Percentiles rank a stretch among this genome's conserved stretches.
phyloP scores from a whole-genome alignment of 2,329 filamentous ascomycete genomes.

The Colletotrichum echinochloae region DNA sequence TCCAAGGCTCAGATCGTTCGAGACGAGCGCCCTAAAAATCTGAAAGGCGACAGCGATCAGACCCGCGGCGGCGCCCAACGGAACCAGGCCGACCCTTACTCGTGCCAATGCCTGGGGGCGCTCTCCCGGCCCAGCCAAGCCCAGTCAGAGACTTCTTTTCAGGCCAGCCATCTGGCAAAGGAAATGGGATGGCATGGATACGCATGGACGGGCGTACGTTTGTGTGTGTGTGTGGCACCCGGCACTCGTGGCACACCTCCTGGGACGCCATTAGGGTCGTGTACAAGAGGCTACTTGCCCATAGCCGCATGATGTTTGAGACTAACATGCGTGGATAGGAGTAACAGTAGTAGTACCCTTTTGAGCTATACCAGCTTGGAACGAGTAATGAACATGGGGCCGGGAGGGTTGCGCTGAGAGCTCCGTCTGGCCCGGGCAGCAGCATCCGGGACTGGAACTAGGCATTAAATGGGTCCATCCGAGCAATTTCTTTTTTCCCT shows the following conservation, averaged over 20 bases:
- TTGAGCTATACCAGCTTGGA: constrained; percentile 32
- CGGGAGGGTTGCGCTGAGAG: constrained; percentile 32
- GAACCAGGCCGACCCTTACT: constrained; percentile 39
- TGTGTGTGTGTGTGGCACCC: constrained; percentile 13
- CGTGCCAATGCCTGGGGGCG: constrained; percentile 25
- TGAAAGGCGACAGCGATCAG: constrained; percentile 32
- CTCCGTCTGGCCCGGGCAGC: constrained; percentile 40
- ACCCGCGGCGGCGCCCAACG: constrained; percentile 37
- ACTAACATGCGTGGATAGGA: constrained; percentile 7
- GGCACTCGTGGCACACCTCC: constrained; percentile 21
- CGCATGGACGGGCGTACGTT: neutral
- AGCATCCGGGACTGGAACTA: constrained; percentile 37
- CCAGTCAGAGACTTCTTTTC: constrained; percentile 5
- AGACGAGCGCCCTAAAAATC: constrained; percentile 34
- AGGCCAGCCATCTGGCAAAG: constrained; percentile 6
- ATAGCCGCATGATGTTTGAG: constrained; percentile 16
- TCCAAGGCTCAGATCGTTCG: constrained; percentile 37
- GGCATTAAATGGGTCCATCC: constrained; percentile 38
- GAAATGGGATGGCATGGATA: neutral
- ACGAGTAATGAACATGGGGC: constrained; percentile 40
- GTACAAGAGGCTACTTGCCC: constrained; percentile 1
- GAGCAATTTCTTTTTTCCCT: constrained; percentile 30
- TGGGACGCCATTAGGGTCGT: constrained; percentile 3
- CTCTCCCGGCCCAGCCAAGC: constrained; percentile 7
- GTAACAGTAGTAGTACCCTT: constrained; percentile 2